Base-by-base conservation (phyloP, 2,329 filamentous ascomycete genomes). In the Bisporella sp. region DNA sequence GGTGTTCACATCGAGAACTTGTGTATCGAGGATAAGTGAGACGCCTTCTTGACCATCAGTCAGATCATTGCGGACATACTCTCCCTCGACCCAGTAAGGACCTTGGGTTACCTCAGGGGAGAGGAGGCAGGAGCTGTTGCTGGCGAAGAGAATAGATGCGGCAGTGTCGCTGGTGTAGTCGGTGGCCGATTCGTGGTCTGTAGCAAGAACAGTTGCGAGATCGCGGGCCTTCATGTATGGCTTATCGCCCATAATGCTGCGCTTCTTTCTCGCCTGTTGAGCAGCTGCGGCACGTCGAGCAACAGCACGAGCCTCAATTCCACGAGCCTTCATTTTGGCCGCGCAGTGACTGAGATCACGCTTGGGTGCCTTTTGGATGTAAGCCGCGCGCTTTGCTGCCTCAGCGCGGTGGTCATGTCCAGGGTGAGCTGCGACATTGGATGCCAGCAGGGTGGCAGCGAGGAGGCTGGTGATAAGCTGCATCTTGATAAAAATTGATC, bases 91-190 rank as follows among this genome's bases (percentile, higher is more conserved):
- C 70, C 68, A 80, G 66, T 78, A 80, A 28, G 77, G 77, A 0
- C 76, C 76, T 59, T 77, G 68, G 4, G 71, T 78, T 21, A 73
- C 71, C 59, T 79, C 76, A 0, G 75, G 74, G n/a, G 68, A 72
- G 31, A 79, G 65, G 30, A 77, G 64, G 54, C 76, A 79, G 13
- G 71, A 71, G 41, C 64, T 67, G 59, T 72, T 70, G 49, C 64
- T 65, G 1, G 67, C 62, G 50, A 75, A 75, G 31, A 76, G 62
- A 51, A 55, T 67, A 41, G 59, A 54, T 8, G 63, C 58, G 13
- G 8, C 35, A 9, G 21, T 21, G 21, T 61, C 54, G 4, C 55
- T 41, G 29, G 62, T 66, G n/a, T 37, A 37, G n/a, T 9, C 35
- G 35, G n/a, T n/a, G n/a, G 8, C 8, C 35, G 35, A 37, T 8